phyloP scores from a whole-genome alignment of 495 filamentous ascomycete species.

The Aspergillus baeticus region DNA sequence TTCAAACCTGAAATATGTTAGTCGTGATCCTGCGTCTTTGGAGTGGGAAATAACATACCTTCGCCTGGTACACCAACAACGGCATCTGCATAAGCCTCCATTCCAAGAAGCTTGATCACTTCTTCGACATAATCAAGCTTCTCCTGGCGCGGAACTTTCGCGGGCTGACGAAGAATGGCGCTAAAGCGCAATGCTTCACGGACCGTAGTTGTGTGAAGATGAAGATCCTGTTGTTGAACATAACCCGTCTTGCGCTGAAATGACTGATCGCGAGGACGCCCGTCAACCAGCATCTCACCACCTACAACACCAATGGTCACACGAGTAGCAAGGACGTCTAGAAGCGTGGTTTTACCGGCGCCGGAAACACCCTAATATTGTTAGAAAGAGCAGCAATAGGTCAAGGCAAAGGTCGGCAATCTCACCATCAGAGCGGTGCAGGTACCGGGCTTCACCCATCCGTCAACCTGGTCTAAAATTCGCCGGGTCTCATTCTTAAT shows the following conservation, averaged over 20 bases:
- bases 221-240: conserved; percentile 93
- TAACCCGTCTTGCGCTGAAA: conserved; percentile 95
- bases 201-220: conserved; percentile 81
- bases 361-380: conserved; percentile 49
- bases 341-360: conserved; percentile 66
- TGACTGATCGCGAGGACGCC: conserved; percentile 60
- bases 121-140: conserved; percentile 88
- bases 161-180: conserved; percentile 81
- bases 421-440: conserved; percentile 67
- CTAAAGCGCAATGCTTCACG: conserved; percentile 80
- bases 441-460: conserved; percentile 65
- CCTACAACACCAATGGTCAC: conserved; percentile 50
- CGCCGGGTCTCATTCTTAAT: conserved; percentile 56
- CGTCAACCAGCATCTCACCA: conserved; percentile 57
- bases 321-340: conserved; percentile 59
- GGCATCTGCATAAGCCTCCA: conserved; percentile 55
- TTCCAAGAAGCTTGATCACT: conserved; percentile 85
- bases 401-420: too few species aligned
- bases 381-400: too few species aligned
- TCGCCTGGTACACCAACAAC: conserved; percentile 44
- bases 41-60: too few species aligned
- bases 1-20: too few species aligned
- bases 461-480: conserved; percentile 62
- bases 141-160: conserved; percentile 64
- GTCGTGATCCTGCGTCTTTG: too few species aligned